Percentiles rank a stretch among this genome's conserved stretches.
phyloP scores from a whole-genome alignment of 495 filamentous ascomycete genomes.

The Penicillium atrosanguineum region DNA sequence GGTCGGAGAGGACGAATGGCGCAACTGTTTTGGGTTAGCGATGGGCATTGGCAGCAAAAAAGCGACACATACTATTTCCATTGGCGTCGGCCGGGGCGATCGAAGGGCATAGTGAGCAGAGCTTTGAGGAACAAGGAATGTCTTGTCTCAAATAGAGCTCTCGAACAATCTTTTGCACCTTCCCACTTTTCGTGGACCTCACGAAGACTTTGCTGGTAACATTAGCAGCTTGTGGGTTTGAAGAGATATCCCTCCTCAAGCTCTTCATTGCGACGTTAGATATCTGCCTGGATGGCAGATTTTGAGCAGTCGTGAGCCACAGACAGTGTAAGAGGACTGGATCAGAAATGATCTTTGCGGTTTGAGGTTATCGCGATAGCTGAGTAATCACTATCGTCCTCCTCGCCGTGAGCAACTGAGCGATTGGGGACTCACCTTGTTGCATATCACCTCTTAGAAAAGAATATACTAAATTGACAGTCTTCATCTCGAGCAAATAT shows the following conservation, averaged over 20 bases:
- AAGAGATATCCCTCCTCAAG: slow-evolving; percentile 69
- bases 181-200: slow-evolving; percentile 86
- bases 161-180: slow-evolving; percentile 96
- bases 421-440: neutral
- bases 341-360: slow-evolving; percentile 22
- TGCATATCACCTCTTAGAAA: neutral
- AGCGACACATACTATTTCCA: slow-evolving; percentile 58
- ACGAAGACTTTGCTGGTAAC: slow-evolving; percentile 92
- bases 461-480: neutral
- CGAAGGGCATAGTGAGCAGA: slow-evolving; percentile 71
- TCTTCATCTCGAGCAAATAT: slow-evolving; percentile 12
- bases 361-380: slow-evolving; percentile 25
- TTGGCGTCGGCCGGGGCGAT: slow-evolving; percentile 73
- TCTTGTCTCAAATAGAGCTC: slow-evolving; percentile 95
- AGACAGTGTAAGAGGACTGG: slow-evolving; percentile 15
- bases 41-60: neutral
- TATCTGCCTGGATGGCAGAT: slow-evolving; percentile 14
- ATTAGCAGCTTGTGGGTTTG: slow-evolving; percentile 68
- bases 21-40: slow-evolving; percentile 53
- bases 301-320: slow-evolving; percentile 4
- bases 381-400: slow-evolving; percentile 20
- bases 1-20: slow-evolving; percentile 83
- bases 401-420: neutral
- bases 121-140: slow-evolving; percentile 92
- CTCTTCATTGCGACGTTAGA: slow-evolving; percentile 71